phyloP scores from a whole-genome alignment of 1,284 basidiomycete species.

The Nidula niveotomentosa region DNA sequence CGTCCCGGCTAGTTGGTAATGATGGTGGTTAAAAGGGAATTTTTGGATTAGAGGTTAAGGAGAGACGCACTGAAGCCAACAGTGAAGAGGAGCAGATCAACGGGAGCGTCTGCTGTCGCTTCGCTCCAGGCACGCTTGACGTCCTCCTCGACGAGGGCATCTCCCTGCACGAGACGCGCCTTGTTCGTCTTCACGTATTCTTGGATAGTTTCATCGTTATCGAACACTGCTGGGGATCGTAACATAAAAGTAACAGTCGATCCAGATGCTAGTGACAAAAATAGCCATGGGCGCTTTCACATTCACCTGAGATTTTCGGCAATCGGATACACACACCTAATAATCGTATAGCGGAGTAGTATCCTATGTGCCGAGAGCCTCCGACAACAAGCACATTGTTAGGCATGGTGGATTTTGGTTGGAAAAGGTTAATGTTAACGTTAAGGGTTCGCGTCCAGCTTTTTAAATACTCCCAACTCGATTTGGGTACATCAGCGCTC shows the following conservation, averaged over 20 bases:
- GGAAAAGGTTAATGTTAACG: no score
- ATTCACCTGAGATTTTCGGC: not conserved
- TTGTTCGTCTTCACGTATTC: slow-evolving; percentile 36
- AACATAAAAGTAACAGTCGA: slow-evolving; percentile 51
- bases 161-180: slow-evolving; percentile 44
- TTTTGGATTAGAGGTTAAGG: no score
- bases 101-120: slow-evolving; percentile 20
- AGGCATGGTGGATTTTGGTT: no score
- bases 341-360: not conserved
- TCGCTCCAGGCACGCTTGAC: slow-evolving; percentile 41
- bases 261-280: slow-evolving; percentile 34
- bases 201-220: slow-evolving; percentile 41
- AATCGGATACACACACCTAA: not conserved
- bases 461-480: no score
- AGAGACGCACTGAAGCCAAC: slow-evolving; percentile 21
- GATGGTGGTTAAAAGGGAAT: no score
- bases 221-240: slow-evolving; percentile 39
- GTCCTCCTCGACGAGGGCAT: slow-evolving; percentile 45
- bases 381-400: not conserved
- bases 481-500: no score
- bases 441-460: no score
- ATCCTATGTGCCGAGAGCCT: not conserved
- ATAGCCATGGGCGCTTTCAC: not conserved
- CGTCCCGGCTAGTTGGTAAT: slow-evolving; percentile 26
- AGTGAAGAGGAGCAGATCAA: slow-evolving; percentile 30